Conservation (phyloP, 257 asterid species). For the Misopates orontium region DNA sequence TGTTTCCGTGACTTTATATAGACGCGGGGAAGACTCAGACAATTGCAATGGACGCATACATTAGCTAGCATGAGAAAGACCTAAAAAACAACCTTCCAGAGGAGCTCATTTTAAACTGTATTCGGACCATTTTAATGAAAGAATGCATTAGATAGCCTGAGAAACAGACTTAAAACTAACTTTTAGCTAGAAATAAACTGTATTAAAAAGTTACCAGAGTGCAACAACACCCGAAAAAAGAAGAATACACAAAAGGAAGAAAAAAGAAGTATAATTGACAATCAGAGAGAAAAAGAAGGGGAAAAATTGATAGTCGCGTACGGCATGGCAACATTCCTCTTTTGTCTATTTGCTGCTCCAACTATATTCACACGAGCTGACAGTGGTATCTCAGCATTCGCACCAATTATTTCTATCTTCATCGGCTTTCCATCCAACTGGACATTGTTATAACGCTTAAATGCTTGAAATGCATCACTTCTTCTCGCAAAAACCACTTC, state of each 20-base stretch:
- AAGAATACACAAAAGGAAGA: not conserved
- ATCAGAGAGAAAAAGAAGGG: not conserved
- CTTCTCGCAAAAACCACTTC: constrained; percentile 76
- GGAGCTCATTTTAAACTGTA: too few species aligned
- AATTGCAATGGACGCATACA: too few species aligned
- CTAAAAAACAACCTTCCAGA: too few species aligned
- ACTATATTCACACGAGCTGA: constrained; percentile 72
- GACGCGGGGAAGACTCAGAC: too few species aligned
- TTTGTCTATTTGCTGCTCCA: constrained; percentile 60
- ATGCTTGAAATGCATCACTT: constrained; percentile 88
- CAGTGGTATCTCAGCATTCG: constrained; percentile 50
- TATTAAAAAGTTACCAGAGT: too few species aligned
- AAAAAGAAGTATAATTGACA: not conserved
- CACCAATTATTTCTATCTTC: constrained; percentile 76
- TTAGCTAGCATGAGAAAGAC: too few species aligned
- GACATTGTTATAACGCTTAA: constrained; percentile 71
- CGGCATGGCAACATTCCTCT: constrained; percentile 67
- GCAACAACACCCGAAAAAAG: too few species aligned
- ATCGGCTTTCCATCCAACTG: constrained; percentile 88
- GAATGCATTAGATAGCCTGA: too few species aligned
- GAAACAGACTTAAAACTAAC: too few species aligned
- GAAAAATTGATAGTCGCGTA: constrained; percentile 33
- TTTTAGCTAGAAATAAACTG: too few species aligned
- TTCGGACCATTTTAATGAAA: too few species aligned
- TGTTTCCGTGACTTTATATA: too few species aligned